Percentiles rank a stretch among this genome's conserved stretches.
These are phyloP conservation scores for Termitomyces sp. DNA, from an alignment of 768 basidiomycete genomes.

Conservation along the genomic window DNA sequence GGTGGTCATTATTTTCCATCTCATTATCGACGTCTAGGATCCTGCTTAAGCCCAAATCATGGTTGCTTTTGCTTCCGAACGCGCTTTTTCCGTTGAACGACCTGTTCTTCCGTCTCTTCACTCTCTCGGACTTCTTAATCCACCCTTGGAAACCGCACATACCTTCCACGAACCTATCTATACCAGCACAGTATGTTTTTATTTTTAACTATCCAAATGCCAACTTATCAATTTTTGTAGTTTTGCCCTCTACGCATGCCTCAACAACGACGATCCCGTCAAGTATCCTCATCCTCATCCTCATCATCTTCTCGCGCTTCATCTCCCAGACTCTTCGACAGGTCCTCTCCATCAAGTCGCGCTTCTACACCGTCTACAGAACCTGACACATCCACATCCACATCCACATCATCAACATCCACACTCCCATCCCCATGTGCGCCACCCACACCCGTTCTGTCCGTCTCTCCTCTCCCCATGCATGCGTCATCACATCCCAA, in stretches of 20 bases:
- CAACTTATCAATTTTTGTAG: conserved; percentile 8
- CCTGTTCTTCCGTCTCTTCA: conserved; percentile 54
- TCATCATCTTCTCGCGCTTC: conserved; percentile 29
- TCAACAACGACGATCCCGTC: conserved; percentile 22
- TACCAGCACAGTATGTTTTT: conserved; percentile 16
- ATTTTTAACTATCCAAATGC: background rate
- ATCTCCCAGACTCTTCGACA: conserved; percentile 26
- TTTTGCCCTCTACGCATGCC: conserved; percentile 20
- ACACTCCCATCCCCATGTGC: background rate
- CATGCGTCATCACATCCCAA: conserved; percentile 19
- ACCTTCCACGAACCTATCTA: conserved; percentile 17
- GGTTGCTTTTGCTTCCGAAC: conserved; percentile 8
- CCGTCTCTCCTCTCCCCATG: conserved; percentile 24
- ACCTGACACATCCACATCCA: background rate
- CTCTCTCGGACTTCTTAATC: conserved; percentile 39
- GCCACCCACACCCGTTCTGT: conserved; percentile 32
- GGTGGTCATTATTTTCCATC: conserved; percentile 29
- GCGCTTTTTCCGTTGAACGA: conserved; percentile 25
- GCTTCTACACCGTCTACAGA: background rate
- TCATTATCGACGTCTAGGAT: conserved; percentile 5
- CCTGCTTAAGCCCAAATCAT: conserved; percentile 10
- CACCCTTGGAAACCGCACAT: conserved; percentile 6
- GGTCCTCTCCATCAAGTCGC: conserved; percentile 11
- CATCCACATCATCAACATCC: background rate
- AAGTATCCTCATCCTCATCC: conserved; percentile 36